phyloP scores from a whole-genome alignment of 331 rosid genomes.

The Malus hybrid region DNA sequence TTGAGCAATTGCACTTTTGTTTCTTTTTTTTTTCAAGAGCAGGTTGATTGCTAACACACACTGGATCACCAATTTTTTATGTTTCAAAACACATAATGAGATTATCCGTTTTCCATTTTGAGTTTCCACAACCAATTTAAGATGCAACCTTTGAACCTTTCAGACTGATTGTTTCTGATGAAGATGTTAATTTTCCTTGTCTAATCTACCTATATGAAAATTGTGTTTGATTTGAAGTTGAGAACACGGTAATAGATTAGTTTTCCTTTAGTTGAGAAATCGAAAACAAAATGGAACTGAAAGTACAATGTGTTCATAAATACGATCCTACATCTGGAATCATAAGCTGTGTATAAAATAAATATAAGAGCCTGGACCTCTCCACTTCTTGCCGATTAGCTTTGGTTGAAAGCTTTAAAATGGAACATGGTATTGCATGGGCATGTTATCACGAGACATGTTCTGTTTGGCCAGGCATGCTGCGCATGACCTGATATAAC shows the following conservation, averaged over 20 bases:
- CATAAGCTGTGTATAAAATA: background rate
- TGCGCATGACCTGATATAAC: background rate
- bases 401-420: background rate
- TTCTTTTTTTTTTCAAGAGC: background rate
- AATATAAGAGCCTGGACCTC: background rate
- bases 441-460: background rate
- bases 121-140: background rate
- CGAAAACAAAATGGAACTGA: background rate
- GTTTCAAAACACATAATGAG: conserved; percentile 2
- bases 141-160: background rate
- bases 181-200: background rate
- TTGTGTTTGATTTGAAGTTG: background rate
- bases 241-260: background rate
- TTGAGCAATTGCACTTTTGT: background rate
- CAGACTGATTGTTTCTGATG: background rate
- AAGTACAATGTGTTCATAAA: background rate
- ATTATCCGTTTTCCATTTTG: background rate
- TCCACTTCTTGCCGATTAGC: background rate
- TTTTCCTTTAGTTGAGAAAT: background rate
- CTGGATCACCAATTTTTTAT: conserved; percentile 1
- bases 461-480: background rate
- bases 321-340: background rate
- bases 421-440: background rate
- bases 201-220: background rate
- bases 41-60: background rate